Conservation (phyloP, 2,329 filamentous ascomycete genomes). For the Xylaria sp. region DNA sequence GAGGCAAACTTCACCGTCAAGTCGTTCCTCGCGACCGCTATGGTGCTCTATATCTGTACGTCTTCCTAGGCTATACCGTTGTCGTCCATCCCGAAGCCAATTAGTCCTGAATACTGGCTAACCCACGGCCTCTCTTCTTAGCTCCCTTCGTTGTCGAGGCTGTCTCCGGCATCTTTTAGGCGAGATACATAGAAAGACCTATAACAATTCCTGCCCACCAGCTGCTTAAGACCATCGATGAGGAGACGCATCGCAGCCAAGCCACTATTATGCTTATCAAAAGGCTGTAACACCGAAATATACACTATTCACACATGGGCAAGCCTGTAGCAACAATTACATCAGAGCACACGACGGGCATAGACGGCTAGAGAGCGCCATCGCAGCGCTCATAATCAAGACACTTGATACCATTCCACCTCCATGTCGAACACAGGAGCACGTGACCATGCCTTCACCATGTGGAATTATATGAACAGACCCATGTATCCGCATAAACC, state of each 20-base stretch:
- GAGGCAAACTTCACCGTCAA: conserved; percentile 72
- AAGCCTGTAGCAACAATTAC: conserved; percentile 10
- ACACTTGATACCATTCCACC: conserved; percentile 6
- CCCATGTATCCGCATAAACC: background rate
- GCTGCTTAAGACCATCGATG: background rate
- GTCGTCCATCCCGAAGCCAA: background rate
- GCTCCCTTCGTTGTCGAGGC: conserved; percentile 65
- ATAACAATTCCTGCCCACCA: background rate
- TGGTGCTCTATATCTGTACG: conserved; percentile 79
- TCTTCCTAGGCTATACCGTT: conserved; percentile 2
- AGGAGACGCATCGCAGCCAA: background rate
- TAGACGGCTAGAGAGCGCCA: background rate
- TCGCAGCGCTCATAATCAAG: background rate
- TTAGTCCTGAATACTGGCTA: conserved; percentile 10
- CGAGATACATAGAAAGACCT: background rate
- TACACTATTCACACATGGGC: conserved; percentile 14
- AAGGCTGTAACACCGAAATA: conserved; percentile 10
- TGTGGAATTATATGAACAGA: background rate
- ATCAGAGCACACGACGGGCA: background rate
- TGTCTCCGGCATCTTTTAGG: conserved; percentile 48
- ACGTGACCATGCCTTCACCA: background rate
- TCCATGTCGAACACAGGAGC: background rate
- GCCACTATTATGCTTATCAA: conserved; percentile 1
- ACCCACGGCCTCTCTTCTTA: conserved; percentile 37
- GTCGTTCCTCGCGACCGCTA: conserved; percentile 67